Conservation (phyloP, 2,329 filamentous ascomycete species). For the Aureobasidium sp. region DNA sequence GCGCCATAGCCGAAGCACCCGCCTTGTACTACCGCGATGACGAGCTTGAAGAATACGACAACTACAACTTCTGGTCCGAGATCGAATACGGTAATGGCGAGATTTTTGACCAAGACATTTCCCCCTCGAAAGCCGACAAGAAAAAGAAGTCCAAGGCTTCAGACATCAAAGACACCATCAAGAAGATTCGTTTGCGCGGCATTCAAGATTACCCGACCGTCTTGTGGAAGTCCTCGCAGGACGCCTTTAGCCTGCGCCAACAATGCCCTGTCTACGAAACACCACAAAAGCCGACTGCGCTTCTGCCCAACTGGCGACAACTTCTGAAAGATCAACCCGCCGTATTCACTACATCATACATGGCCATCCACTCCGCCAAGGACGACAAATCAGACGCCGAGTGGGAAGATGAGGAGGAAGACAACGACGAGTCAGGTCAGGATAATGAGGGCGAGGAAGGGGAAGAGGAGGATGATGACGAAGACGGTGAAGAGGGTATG, state of each 20-base stretch:
- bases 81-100: slow-evolving; percentile 42
- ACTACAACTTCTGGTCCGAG: slow-evolving; percentile 43
- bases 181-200: slow-evolving; percentile 8
- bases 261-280: slow-evolving; percentile 7
- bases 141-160: slow-evolving; percentile 22
- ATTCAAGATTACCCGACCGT: slow-evolving; percentile 11
- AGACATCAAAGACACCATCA: slow-evolving; percentile 17
- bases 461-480: slow-evolving; percentile 18
- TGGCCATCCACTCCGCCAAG: slow-evolving; percentile 6
- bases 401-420: slow-evolving; percentile 1
- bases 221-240: neutral
- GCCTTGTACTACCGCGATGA: slow-evolving; percentile 27
- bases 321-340: slow-evolving; percentile 28
- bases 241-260: slow-evolving; percentile 15
- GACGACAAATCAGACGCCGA: slow-evolving; percentile 12
- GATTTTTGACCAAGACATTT: slow-evolving; percentile 33
- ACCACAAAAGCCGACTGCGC: slow-evolving; percentile 29
- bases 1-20: slow-evolving; percentile 38
- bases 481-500: slow-evolving; percentile 21
- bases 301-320: slow-evolving; percentile 41
- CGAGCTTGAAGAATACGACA: slow-evolving; percentile 38
- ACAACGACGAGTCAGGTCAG: slow-evolving; percentile 10
- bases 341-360: neutral
- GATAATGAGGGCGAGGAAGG: slow-evolving; percentile 20
- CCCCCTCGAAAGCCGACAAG: slow-evolving; percentile 23